Evolutionary conservation across 306 rosid species (phyloP), one percentile per base, ranked within the genome.

Genomic region (Begonia masoniana): DNA sequence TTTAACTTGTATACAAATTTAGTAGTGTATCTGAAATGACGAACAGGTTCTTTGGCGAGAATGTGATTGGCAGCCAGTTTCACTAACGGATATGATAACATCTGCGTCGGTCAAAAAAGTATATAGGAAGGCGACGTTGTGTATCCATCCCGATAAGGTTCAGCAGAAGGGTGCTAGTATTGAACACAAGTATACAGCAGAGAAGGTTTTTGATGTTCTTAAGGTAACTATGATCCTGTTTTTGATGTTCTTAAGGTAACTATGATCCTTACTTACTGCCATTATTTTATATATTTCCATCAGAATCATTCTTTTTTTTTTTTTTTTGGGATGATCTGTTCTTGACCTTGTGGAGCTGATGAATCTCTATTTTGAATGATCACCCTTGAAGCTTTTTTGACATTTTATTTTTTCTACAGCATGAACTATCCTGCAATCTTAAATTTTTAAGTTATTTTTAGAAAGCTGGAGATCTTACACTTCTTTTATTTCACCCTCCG

Each of bases 141-240:
- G 56, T 23, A 23, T 81, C 70, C 96, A 87, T 70, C 96, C 96
- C 9, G 96, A 87, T 53, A 87, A 87, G 74, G 91, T 83, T 67
- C 96, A 83, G 61, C 94, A 83, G 71, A 83, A 78, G 70, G 96
- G 94, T 54, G 84, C 87, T 39, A 74, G 15, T 68, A 80, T 81
- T 15, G 62, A 78, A 48, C 91, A 83, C 52, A 87, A 78, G 67
- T 87, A 81, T 63, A 78, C 61, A 17, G 91, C 96, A 8, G 96
- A 80, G 77, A 87, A 87, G 79, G 89, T 81, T 72, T 87, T 83
- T 54, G 89, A 87, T 70, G 66, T 87, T 68, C 94, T 87, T 3
- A 72, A 83, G 96, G 94, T 87, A 79, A 24, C 31, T 24, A 24
- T 24, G 31, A 24, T 24, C n/a, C n/a, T n/a, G 89, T 81, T 72